These are phyloP conservation scores for Blastosporella zonata DNA, from an alignment of 1,284 basidiomycete genomes.

Conservation along the genomic window DNA sequence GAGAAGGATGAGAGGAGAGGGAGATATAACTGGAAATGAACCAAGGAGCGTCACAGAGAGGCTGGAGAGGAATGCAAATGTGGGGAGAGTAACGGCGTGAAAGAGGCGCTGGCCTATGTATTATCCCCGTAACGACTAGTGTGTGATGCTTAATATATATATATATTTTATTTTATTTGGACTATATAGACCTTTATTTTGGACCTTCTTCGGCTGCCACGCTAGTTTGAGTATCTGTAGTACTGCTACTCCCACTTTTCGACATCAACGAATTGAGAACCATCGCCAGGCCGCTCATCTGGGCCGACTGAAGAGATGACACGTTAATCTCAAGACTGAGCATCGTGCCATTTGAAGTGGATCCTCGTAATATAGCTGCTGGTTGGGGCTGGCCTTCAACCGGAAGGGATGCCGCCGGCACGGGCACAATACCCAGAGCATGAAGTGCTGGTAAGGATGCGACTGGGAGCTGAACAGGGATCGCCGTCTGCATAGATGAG, in stretches of 20 bases:
- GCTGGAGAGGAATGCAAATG: too few species aligned
- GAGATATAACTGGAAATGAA: not conserved
- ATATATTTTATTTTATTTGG: too few species aligned
- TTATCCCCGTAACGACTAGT: too few species aligned
- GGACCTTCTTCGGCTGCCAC: not conserved
- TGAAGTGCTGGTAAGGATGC: constrained; percentile 66
- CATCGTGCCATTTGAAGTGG: constrained; percentile 65
- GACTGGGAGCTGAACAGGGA: constrained; percentile 72
- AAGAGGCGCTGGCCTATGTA: too few species aligned
- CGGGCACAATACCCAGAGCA: constrained; percentile 69
- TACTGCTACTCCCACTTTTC: constrained; percentile 24
- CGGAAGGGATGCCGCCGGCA: constrained; percentile 55
- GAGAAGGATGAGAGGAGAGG: too few species aligned
- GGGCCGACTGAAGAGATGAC: constrained; percentile 59
- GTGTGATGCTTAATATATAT: too few species aligned
- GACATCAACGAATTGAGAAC: constrained; percentile 65
- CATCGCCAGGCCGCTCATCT: constrained; percentile 70
- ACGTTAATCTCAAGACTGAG: constrained; percentile 75
- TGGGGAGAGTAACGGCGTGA: too few species aligned
- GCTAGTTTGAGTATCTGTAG: constrained; percentile 9
- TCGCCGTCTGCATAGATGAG: constrained; percentile 36
- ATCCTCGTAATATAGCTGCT: constrained; percentile 65
- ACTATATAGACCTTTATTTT: not conserved
- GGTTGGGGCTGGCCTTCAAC: constrained; percentile 58
- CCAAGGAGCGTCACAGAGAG: too few species aligned